Evolutionary conservation across 2,329 filamentous ascomycete species (phyloP), one percentile per base, ranked within the genome.

Genomic region (Dactylellina cionopaga): DNA sequence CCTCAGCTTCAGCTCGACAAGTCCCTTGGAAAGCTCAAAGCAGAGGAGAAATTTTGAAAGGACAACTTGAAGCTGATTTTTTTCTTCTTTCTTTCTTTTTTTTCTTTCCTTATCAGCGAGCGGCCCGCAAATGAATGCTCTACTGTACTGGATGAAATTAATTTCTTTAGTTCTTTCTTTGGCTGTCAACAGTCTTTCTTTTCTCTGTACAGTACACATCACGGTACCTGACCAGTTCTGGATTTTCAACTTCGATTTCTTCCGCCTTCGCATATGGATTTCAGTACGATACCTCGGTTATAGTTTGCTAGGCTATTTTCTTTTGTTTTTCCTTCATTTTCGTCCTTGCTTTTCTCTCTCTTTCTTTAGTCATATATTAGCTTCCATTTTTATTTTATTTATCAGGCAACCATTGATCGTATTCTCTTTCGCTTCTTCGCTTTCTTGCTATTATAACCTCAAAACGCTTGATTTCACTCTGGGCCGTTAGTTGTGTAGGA

Each of bases 271-370:
- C 41, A 5, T 19, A 22, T 44, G 15, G 13, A 51, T 24, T 39
- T n/a, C 7, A 37, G 13, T 31, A 60, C 55, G 31, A 62, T 62
- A 62, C 44, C 44, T 62, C n/a, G 44, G 51, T 51, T 51, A 13
- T 47, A 47, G n/a, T n/a, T n/a, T n/a, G n/a, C n/a, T n/a, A n/a
- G n/a, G n/a, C n/a, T n/a, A n/a, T n/a, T n/a, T n/a, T 39, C 11
- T 15, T 4, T n/a, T 6, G 35, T 39, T 39, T 7, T n/a, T 15
- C 15, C n/a, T 39, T 39, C 5, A 9, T 43, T 27, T 5, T 25
- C 19, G 29, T 47, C 1, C 19, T 24, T 37, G 25, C 17, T 19
- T 60, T 47, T 46, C 11, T 46, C 22, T 58, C 5, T n/a, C 37
- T 22, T 33, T 35, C 11, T 35, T n/a, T n/a, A n/a, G n/a, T n/a